A percentile compares a stretch with the other conserved stretches of the same genome.
Evolutionary conservation across 225 moss, liverwort and hornwort genomes (phyloP).

Genomic region (Physcomitrellopsis africana): DNA sequence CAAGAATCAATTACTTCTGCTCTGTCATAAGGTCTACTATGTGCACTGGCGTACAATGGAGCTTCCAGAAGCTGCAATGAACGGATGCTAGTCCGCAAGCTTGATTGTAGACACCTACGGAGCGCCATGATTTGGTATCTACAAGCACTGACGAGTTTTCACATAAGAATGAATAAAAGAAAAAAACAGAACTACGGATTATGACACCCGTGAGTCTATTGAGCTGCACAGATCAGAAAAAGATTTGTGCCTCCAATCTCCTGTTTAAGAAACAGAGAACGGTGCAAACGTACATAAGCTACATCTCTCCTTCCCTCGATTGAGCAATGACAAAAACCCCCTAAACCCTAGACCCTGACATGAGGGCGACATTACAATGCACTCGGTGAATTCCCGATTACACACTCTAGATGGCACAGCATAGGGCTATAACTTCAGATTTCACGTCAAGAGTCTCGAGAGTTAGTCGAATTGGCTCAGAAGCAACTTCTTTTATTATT

Average conservation of each 20-base stretch:
- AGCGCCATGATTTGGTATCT: constrained; percentile 44
- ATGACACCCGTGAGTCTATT: background rate
- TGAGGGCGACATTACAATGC: background rate
- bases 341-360: background rate
- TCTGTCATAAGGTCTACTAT: background rate
- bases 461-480: background rate
- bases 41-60: constrained; percentile 24
- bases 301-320: background rate
- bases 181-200: background rate
- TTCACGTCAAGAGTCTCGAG: background rate
- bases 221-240: background rate
- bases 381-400: background rate
- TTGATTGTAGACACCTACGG: constrained; percentile 34
- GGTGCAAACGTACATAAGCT: background rate
- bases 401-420: background rate
- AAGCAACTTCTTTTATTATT: no score
- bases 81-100: constrained; percentile 23
- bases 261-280: background rate
- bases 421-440: background rate
- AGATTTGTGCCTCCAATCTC: background rate
- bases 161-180: background rate
- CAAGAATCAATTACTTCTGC: background rate
- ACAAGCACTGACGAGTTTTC: background rate
- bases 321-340: background rate
- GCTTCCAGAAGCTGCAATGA: constrained; percentile 4